Base-by-base conservation (phyloP, 257 asterid species). In the Knoxia roxburghii region DNA sequence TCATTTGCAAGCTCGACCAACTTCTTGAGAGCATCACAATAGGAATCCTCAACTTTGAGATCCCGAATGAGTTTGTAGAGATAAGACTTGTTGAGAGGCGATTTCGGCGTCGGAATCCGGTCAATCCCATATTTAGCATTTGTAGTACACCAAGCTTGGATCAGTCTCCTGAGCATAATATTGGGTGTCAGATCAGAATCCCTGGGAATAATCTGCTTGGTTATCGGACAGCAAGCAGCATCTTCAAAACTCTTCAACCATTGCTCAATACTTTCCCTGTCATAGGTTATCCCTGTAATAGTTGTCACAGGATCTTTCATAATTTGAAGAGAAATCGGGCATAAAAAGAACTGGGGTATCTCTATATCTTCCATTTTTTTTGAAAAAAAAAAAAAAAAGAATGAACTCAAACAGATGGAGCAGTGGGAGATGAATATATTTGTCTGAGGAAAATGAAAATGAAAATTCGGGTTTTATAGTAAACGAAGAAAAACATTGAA, bases 221-320 rank as follows among this genome's bases (percentile, higher is more conserved):
- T 90, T 10, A 80, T 84, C 0, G 99, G 99, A 67, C 99, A 93
- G 0, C 96, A 90, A 0, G 80, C 11, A 9, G 56, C 71, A 15
- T 80, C 75, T 27, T 61, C 75, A 10, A 79, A 64, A 32, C 77
- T 73, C 33, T 37, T 56, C 24, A 88, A 70, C 99, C 99, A 93
- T n/a, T 78, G 74, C 50, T 93, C 85, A 76, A 93, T 90, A 86
- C 79, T 79, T 50, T 90, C 86, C 4, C 97, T 85, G 73, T 94
- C 96, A 75, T 94, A 94, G 6, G 97, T 90, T 65, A 94, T 94
- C 45, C 99, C 99, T 29, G 96, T 81, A 70, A 85, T 77, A 35
- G 95, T 72, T 37, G 95, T 88, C 7, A 94, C 99, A 0, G 96
- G 97, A 72, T 94, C 99, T 63, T 72, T 85, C 96, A 93, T 90